Base-by-base conservation (phyloP, 192 early-diverging fungal species). In the Pilaira anomala region DNA sequence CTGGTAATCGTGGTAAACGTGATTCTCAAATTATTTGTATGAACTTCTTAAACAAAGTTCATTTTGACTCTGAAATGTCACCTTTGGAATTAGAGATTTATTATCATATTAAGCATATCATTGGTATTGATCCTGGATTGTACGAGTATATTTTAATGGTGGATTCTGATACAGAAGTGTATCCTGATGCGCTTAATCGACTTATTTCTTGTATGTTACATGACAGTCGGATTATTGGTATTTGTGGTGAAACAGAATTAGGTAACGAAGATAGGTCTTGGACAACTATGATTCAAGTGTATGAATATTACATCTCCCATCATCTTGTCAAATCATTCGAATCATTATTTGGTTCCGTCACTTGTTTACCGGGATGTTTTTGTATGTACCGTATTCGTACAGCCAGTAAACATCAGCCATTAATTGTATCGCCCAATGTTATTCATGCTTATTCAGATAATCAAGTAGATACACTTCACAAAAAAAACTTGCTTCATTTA, bases 351-450 rank as follows among this genome's bases (percentile, higher is more conserved):
- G 96, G 96, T 13, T 91, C 88, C 21, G 96, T 98, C 11, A 95
- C 96, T 7, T 99, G 97, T 82, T 76, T 99, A 66, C 96, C 96
- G 14, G 96, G 96, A 40, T 98, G 97, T 82, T 99, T 99, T 85
- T 91, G 88, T 66, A 97, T 99, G 97, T 99, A 99, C 73, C 87
- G 97, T 49, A 82, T 99, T 46, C 88, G 92, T 42, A 90, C 94
- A 6, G 85, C 94, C 2, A 88, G 88, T 56, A 87, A 94, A 71
- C 91, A 90, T 62, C 82, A 87, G n/a, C 97, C 97, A 29, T 78
- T 99, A 40, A 82, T 99, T 22, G 89, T 96, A 44, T 80, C 91
- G 6, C 92, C 94, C 65, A 76, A 80, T 48, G 83, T 99, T 21
- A 92, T 99, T 59, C 83, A 89, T 13, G 96, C 95, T 28, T 99